Percentiles rank a stretch among this genome's conserved stretches.
Evolutionary conservation across 768 basidiomycete species (phyloP).

Genomic region (Chiua virens): DNA sequence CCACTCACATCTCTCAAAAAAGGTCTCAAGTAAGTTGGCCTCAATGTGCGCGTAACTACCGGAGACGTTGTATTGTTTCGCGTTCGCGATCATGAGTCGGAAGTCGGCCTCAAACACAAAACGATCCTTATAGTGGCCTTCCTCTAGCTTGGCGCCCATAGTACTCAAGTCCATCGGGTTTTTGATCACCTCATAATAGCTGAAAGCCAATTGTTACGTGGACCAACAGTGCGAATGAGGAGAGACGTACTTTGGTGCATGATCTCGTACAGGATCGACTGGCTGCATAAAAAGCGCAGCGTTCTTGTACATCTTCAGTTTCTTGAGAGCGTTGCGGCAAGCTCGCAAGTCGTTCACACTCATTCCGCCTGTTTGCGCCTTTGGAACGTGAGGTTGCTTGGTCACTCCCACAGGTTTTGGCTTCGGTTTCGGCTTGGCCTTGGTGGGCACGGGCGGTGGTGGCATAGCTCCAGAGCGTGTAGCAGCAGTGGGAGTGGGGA

Average conservation of each 20-base stretch:
- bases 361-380: conserved; percentile 79
- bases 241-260: conserved; percentile 70
- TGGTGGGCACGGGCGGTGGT: conserved; percentile 31
- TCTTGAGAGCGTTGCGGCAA: conserved; percentile 76
- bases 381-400: conserved; percentile 53
- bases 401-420: conserved; percentile 19
- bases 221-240: conserved; percentile 1
- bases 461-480: conserved; percentile 21
- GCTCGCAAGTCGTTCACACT: conserved; percentile 70
- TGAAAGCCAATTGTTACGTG: conserved; percentile 29
- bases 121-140: conserved; percentile 82
- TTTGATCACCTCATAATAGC: conserved; percentile 89
- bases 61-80: conserved; percentile 77
- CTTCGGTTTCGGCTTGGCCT: conserved; percentile 29
- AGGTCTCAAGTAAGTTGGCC: conserved; percentile 70
- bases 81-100: conserved; percentile 83
- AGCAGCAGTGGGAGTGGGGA: conserved; percentile 4
- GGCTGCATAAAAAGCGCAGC: conserved; percentile 78
- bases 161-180: conserved; percentile 95
- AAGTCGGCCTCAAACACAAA: conserved; percentile 86
- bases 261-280: conserved; percentile 94
- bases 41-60: conserved; percentile 74
- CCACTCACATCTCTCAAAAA: conserved; percentile 83
- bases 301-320: conserved; percentile 72
- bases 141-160: conserved; percentile 81